Conservation (phyloP, 345 rosid species). For the Zanthoxylum bungeanum region DNA sequence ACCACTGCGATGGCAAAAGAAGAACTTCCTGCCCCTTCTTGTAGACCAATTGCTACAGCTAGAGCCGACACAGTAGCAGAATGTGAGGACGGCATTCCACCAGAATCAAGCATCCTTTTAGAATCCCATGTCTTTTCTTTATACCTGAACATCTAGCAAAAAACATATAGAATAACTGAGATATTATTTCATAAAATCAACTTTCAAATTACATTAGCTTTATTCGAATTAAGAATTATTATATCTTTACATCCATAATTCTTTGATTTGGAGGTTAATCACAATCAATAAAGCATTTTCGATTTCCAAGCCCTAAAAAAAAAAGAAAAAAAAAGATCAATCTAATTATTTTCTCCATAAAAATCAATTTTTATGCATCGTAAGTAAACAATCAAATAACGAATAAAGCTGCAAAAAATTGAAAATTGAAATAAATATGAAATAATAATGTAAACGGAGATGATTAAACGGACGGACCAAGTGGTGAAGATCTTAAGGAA, state of each 20-base stretch:
- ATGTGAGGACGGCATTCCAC: slow-evolving; percentile 99
- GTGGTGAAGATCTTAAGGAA: slow-evolving; percentile 94
- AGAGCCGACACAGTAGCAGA: slow-evolving; percentile 94
- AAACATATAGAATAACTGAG: slow-evolving; percentile 33
- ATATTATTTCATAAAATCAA: slow-evolving; percentile 1
- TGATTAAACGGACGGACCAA: slow-evolving; percentile 50
- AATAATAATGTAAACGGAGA: not conserved
- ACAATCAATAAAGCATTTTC: not conserved
- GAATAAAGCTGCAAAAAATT: not conserved
- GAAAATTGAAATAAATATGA: not conserved
- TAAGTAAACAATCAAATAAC: not conserved
- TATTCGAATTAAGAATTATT: not conserved
- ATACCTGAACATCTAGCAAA: slow-evolving; percentile 79
- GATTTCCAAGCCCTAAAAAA: not conserved
- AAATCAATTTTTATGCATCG: not conserved
- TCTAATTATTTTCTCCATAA: not conserved
- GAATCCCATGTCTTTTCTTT: slow-evolving; percentile 98
- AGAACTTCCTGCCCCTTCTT: slow-evolving; percentile 71
- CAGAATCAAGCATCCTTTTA: slow-evolving; percentile 75
- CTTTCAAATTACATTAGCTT: not conserved
- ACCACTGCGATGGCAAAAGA: slow-evolving; percentile 86
- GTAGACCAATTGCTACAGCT: slow-evolving; percentile 73
- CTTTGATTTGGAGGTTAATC: not conserved
- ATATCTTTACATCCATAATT: no score
- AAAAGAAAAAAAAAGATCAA: not conserved